Evolutionary conservation across 768 basidiomycete genomes (phyloP).

Genomic region (Strobilomyces dryophilus): DNA sequence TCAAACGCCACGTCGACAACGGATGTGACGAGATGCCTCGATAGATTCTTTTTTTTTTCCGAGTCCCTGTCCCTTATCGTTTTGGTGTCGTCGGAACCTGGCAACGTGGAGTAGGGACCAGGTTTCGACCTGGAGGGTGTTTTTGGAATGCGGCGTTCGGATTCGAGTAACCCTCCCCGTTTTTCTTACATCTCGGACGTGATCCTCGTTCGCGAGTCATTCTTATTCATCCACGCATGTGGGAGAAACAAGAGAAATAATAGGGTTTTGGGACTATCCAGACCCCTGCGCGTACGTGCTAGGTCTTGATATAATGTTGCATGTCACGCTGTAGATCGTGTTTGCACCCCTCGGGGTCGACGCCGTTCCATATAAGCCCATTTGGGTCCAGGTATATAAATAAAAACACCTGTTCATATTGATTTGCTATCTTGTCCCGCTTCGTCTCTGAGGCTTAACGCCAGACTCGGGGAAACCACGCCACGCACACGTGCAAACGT

Average conservation of each 20-base stretch:
- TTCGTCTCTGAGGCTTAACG: neutral
- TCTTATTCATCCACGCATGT: conserved; percentile 12
- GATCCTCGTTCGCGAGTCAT: conserved; percentile 19
- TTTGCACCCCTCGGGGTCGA: conserved; percentile 1
- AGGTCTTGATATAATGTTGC: conserved; percentile 1
- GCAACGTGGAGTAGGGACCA: conserved; percentile 12
- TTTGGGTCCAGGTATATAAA: conserved; percentile 15
- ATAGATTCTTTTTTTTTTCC: conserved; percentile 19
- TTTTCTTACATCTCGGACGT: conserved; percentile 5
- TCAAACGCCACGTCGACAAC: conserved; percentile 80
- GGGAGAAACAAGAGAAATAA: neutral
- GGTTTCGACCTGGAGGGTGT: conserved; percentile 8
- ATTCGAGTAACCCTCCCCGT: conserved; percentile 1
- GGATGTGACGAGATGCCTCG: conserved; percentile 66
- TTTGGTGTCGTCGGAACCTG: conserved; percentile 12
- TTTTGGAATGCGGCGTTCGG: conserved; percentile 14
- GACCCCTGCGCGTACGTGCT: conserved; percentile 2
- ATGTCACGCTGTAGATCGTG: conserved; percentile 4
- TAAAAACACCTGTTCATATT: neutral
- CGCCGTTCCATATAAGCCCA: conserved; percentile 5
- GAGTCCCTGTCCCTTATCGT: neutral
- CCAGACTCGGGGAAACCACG: neutral
- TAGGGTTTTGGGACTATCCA: neutral
- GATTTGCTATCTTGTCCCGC: neutral
- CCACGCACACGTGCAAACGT: neutral